phyloP scores from a whole-genome alignment of 148 eudicot species.

The Spergularia bocconei region DNA sequence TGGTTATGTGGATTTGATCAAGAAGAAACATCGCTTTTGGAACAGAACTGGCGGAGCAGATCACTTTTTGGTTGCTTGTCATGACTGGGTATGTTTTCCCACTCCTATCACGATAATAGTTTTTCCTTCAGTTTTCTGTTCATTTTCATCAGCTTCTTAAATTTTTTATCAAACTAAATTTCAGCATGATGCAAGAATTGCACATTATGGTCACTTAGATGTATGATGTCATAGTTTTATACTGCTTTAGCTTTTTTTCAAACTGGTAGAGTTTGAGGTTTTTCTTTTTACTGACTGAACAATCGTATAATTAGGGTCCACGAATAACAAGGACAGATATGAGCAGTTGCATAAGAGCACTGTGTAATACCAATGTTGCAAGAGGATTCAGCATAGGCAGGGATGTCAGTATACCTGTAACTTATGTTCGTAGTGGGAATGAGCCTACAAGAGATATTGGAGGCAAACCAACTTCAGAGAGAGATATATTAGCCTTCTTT shows the following conservation, averaged over 20 bases:
- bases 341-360: slow-evolving; percentile 60
- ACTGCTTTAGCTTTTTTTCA: not conserved
- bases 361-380: slow-evolving; percentile 69
- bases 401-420: slow-evolving; percentile 68
- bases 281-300: slow-evolving; percentile 1
- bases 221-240: too few relatives aligned
- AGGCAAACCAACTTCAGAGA: slow-evolving; percentile 58
- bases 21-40: slow-evolving; percentile 60
- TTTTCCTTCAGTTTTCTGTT: not conserved
- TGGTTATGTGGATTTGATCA: slow-evolving; percentile 46
- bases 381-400: slow-evolving; percentile 67
- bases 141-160: not conserved
- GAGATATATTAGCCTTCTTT: slow-evolving; percentile 63
- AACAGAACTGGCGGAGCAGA: slow-evolving; percentile 62
- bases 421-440: slow-evolving; percentile 52
- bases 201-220: not conserved
- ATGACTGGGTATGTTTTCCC: slow-evolving; percentile 72
- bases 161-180: not conserved
- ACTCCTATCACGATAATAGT: not conserved
- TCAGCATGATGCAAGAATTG: not conserved
- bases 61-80: slow-evolving; percentile 84
- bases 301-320: slow-evolving; percentile 40
- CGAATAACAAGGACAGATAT: slow-evolving; percentile 43
- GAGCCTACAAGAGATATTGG: slow-evolving; percentile 59
- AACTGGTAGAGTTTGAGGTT: too few relatives aligned